A percentile compares a stretch with the other conserved stretches of the same genome.
These are phyloP conservation scores for Coffea canephora DNA, from an alignment of 257 asterid species.

Conservation along the genomic window DNA sequence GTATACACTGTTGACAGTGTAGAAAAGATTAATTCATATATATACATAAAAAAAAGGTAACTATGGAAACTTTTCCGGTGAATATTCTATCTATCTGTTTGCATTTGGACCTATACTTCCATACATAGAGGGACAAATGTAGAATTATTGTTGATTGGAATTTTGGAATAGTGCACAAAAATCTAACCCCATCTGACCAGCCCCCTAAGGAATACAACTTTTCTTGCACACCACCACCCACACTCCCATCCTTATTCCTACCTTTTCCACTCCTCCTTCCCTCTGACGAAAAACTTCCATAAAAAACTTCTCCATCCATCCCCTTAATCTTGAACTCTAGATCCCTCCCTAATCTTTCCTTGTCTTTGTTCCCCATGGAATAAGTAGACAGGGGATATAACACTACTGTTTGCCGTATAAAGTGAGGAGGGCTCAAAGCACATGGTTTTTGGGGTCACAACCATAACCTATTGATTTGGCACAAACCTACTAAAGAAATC, in stretches of 20 bases:
- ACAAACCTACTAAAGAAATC: slow-evolving; percentile 12
- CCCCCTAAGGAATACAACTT: not conserved
- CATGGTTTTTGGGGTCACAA: slow-evolving; percentile 13
- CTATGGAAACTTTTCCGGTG: not conserved
- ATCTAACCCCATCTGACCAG: not conserved
- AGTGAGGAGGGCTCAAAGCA: slow-evolving; percentile 17
- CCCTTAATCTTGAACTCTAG: not conserved
- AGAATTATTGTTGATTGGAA: not conserved
- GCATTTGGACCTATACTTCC: not conserved
- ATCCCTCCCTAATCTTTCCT: not conserved
- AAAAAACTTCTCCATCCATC: not conserved
- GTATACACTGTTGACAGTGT: no score
- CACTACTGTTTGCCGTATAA: not conserved
- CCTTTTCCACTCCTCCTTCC: slow-evolving; percentile 8
- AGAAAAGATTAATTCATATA: no score
- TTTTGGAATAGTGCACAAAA: no score
- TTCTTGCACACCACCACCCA: not conserved
- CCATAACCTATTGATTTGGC: not conserved
- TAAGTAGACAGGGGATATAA: not conserved
- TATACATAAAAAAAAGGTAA: no score
- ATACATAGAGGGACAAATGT: not conserved
- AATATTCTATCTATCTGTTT: not conserved
- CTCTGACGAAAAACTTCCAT: not conserved
- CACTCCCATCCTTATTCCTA: not conserved
- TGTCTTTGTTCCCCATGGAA: not conserved